Evolutionary conservation across 2,329 filamentous ascomycete genomes (phyloP).

Genomic region (Fusarium sp.): DNA sequence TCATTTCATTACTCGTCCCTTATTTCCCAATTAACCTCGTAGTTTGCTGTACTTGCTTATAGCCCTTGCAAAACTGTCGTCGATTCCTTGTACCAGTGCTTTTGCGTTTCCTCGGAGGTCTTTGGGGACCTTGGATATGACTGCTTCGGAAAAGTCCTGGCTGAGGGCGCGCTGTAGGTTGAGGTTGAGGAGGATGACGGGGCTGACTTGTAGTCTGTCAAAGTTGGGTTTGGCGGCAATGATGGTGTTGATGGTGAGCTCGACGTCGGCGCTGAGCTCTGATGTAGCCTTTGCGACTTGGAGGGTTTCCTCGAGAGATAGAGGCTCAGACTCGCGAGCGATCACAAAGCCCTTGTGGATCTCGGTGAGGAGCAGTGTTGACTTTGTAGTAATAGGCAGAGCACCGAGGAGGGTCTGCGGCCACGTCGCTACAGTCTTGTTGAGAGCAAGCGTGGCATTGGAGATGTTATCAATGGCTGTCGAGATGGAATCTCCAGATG

Average conservation of each 20-base stretch:
- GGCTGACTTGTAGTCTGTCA: conserved; percentile 52
- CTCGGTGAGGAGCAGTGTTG: conserved; percentile 50
- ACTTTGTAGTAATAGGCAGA: conserved; percentile 53
- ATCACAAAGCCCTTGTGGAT: conserved; percentile 52
- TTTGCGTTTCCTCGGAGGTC: conserved; percentile 46
- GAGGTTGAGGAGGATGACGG: conserved; percentile 55
- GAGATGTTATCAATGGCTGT: conserved; percentile 49
- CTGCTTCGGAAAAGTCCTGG: conserved; percentile 48
- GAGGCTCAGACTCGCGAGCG: conserved; percentile 49
- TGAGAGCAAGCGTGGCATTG: conserved; percentile 46
- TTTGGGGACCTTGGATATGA: conserved; percentile 53
- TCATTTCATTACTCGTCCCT: conserved; percentile 23
- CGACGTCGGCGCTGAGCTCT: conserved; percentile 50
- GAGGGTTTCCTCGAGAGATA: conserved; percentile 52
- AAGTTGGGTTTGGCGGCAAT: conserved; percentile 55
- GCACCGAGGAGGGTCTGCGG: conserved; percentile 50
- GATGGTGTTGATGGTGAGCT: conserved; percentile 51
- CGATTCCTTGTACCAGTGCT: conserved; percentile 50
- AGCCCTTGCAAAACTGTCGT: conserved; percentile 50
- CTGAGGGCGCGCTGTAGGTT: conserved; percentile 53
- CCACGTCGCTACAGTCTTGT: conserved; percentile 49
- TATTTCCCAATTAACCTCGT: conserved; percentile 9
- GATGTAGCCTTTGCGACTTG: conserved; percentile 50
- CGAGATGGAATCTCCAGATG: conserved; percentile 48
- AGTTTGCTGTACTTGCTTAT: conserved; percentile 45